Base-by-base conservation (phyloP, 768 basidiomycete species). In the Trametes meyenii region DNA sequence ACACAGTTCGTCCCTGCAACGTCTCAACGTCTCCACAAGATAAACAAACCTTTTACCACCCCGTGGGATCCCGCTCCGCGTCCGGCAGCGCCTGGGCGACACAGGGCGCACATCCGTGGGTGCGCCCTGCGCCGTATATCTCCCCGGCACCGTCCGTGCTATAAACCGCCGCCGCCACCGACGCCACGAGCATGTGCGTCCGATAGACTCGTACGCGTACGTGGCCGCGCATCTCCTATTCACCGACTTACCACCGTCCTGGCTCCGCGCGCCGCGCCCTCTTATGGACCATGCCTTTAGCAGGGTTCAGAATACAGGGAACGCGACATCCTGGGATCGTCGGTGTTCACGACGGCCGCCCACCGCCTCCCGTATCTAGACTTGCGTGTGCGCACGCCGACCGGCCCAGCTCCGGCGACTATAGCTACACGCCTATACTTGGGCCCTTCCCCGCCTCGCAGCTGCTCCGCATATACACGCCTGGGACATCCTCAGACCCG, bases 181-280 rank as follows among this genome's bases (percentile, higher is more conserved):
- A 33, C 61, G 61, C 62, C 62, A 58, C 62, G 38, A 58, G 51
- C 61, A 63, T 44, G 46, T 54, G 56, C 55, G 39, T 48, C 45
- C 42, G 21, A 19, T 35, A 19, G 29, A 26, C 51, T 24, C 51
- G 21, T n/a, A n/a, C n/a, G n/a, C n/a, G 13, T n/a, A 2, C n/a
- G 26, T 42, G 19, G n/a, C 38, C 51, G 61, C 50, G n/a, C 55
- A 62, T 62, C 61, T 19, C 26, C 23, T 35, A 42, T 63, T 50
- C 52, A 45, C 62, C 62, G 56, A 63, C 56, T 48, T 54, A 38
- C 38, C 44, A 51, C 61, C 61, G 50, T 53, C 52, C 38, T 39
- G 39, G 16, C 35, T 46, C 21, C 36, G 52, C 19, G 17, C 26
- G 48, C 39, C 44, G 43, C 11, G 12, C 48, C 26, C 50, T 8